Percentiles rank a stretch among this genome's conserved stretches.
phyloP scores from a whole-genome alignment of 495 filamentous ascomycete species.

The Pyrenopolyporus hunteri region DNA sequence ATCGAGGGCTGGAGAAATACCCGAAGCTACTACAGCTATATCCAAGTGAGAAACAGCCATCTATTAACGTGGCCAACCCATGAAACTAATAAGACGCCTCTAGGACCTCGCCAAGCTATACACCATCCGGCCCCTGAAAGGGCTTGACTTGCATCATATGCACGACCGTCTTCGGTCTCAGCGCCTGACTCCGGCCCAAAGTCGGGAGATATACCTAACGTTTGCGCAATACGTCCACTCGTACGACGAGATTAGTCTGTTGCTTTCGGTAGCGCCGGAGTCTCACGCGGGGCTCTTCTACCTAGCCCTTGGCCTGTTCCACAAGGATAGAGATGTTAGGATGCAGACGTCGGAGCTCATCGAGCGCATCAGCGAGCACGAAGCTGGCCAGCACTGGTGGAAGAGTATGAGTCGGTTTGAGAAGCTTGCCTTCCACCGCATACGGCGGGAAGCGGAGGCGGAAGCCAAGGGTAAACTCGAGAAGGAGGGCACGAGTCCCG shows the following conservation, averaged over 20 bases:
- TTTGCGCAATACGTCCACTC: constrained; percentile 75
- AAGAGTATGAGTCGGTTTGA: constrained; percentile 82
- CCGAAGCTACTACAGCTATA: constrained; percentile 91
- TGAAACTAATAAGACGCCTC: constrained; percentile 18
- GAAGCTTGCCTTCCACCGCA: constrained; percentile 76
- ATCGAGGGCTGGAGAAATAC: constrained; percentile 98
- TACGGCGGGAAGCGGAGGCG: constrained; percentile 67
- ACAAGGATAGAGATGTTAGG: constrained; percentile 80
- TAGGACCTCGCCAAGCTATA: constrained; percentile 69
- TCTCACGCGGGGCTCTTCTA: constrained; percentile 91
- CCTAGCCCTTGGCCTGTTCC: constrained; percentile 89
- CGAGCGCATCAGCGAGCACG: constrained; percentile 81
- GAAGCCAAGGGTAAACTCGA: constrained; percentile 44
- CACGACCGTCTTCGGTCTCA: constrained; percentile 86
- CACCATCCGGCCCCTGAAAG: constrained; percentile 74
- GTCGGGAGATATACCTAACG: constrained; percentile 79
- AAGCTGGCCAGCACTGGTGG: constrained; percentile 95
- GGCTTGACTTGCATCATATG: constrained; percentile 86
- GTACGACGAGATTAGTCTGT: constrained; percentile 87
- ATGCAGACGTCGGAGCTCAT: constrained; percentile 78
- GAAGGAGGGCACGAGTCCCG: constrained; percentile 36
- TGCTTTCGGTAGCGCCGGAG: constrained; percentile 86
- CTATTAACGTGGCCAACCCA: background rate
- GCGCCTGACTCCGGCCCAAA: constrained; percentile 71
- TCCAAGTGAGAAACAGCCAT: constrained; percentile 65